These are phyloP conservation scores for Gossypium davidsonii DNA, from an alignment of 441 rosid species.

Conservation along the genomic window DNA sequence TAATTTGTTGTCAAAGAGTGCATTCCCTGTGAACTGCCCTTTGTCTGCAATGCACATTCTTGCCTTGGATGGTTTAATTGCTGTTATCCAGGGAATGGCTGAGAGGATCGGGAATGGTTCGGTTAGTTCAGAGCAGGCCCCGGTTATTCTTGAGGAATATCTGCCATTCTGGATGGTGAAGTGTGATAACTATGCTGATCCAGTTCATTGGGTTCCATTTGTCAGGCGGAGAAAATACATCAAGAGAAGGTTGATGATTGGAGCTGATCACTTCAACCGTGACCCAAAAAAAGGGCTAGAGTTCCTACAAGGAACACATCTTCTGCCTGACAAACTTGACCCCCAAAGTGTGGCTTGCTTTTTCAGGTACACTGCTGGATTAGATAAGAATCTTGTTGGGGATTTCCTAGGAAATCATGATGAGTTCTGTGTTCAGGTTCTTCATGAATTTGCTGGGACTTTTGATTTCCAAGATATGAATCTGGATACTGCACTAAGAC, in stretches of 20 bases:
- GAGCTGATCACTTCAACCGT: slow-evolving; percentile 81
- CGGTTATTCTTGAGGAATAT: slow-evolving; percentile 66
- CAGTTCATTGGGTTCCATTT: slow-evolving; percentile 67
- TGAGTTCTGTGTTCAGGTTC: slow-evolving; percentile 74
- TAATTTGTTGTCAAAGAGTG: slow-evolving; percentile 67
- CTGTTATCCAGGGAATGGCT: slow-evolving; percentile 80
- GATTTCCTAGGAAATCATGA: slow-evolving; percentile 80
- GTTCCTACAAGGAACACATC: slow-evolving; percentile 77
- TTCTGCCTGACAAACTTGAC: slow-evolving; percentile 73
- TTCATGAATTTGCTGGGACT: slow-evolving; percentile 75
- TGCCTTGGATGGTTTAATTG: slow-evolving; percentile 65
- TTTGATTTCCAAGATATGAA: slow-evolving; percentile 75
- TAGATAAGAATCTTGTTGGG: slow-evolving; percentile 76
- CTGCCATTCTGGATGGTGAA: slow-evolving; percentile 74
- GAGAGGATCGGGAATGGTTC: slow-evolving; percentile 61
- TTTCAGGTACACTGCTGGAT: slow-evolving; percentile 73
- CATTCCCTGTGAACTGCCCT: slow-evolving; percentile 76
- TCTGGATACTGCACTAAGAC: slow-evolving; percentile 62
- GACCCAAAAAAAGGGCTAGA: slow-evolving; percentile 76
- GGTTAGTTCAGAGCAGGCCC: slow-evolving; percentile 44
- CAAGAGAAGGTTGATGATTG: slow-evolving; percentile 71
- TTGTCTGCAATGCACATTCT: slow-evolving; percentile 76
- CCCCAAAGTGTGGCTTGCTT: slow-evolving; percentile 83
- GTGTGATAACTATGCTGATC: slow-evolving; percentile 58
- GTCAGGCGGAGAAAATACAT: slow-evolving; percentile 65